These are phyloP conservation scores for Xylariaceae sp. DNA, from an alignment of 2,329 filamentous ascomycete species.

Conservation along the genomic window DNA sequence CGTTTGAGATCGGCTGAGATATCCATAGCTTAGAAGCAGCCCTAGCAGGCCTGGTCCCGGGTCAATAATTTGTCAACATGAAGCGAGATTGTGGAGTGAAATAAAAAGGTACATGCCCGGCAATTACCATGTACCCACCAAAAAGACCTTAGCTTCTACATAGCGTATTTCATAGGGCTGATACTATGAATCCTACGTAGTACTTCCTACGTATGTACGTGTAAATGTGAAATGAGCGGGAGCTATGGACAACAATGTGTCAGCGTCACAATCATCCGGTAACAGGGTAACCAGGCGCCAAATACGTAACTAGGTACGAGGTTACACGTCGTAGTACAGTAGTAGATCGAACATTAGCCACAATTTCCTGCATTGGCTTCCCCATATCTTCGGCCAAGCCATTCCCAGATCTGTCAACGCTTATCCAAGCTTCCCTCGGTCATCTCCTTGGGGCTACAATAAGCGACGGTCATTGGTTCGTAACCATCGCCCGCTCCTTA, in stretches of 20 bases:
- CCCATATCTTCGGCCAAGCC: background rate
- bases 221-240: background rate
- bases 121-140: no score
- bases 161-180: background rate
- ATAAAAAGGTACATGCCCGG: conserved; percentile 13
- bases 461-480: conserved; percentile 9
- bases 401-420: conserved; percentile 2
- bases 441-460: conserved; percentile 11
- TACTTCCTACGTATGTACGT: no score
- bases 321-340: background rate
- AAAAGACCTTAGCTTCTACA: background rate
- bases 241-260: background rate
- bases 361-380: background rate
- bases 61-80: conserved; percentile 9
- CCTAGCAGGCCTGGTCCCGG: no score
- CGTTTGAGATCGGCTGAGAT: no score
- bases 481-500: conserved; percentile 6
- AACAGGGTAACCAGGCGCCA: background rate
- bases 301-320: background rate
- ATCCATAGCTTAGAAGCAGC: no score
- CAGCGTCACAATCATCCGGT: background rate
- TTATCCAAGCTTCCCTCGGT: conserved; percentile 12
- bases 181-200: no score
- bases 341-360: background rate
- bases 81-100: conserved; percentile 9